Evolutionary conservation across 805 yeast species (phyloP).

Genomic region (Hanseniaspora clermontiae): DNA sequence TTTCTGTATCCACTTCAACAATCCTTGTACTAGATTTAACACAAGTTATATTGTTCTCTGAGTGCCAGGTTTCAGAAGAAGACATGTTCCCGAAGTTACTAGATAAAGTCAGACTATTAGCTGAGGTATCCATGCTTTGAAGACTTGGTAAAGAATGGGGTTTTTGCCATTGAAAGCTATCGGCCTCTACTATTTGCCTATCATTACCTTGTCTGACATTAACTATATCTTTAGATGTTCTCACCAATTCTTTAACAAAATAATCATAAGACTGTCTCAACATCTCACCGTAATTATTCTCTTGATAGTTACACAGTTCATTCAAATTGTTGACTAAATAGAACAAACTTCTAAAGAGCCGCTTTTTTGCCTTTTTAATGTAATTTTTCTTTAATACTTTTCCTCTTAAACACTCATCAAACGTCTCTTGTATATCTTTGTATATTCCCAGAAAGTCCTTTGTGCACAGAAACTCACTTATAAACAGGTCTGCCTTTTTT

Average conservation of each 20-base stretch:
- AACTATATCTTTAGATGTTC: too few relatives aligned
- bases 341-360: background rate
- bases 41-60: too few relatives aligned
- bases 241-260: background rate
- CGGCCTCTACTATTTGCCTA: too few relatives aligned
- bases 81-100: too few relatives aligned
- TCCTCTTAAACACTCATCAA: background rate
- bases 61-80: too few relatives aligned
- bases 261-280: background rate
- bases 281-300: background rate
- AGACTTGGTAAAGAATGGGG: background rate
- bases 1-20: too few relatives aligned
- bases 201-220: too few relatives aligned
- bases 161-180: too few relatives aligned
- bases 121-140: background rate
- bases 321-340: background rate
- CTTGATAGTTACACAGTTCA: background rate
- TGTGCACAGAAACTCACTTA: background rate
- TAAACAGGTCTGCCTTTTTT: background rate
- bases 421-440: background rate
- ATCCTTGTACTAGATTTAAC: too few relatives aligned
- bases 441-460: background rate
- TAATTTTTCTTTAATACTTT: background rate
- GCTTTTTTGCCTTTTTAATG: background rate
- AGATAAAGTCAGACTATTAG: too few relatives aligned